Conservation (phyloP, 75 land plant genomes). For the Pseudotsuga menziesii region DNA sequence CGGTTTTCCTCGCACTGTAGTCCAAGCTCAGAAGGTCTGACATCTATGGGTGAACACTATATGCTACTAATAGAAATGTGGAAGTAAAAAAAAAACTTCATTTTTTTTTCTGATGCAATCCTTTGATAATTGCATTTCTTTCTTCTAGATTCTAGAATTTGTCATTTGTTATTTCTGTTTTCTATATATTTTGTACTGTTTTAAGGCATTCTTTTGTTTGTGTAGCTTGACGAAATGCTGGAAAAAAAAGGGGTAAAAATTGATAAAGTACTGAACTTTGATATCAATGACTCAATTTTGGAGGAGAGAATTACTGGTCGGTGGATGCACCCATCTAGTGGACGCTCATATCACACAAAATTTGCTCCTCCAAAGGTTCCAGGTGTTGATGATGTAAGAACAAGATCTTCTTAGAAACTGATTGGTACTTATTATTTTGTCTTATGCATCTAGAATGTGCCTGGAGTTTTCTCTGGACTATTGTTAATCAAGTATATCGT, state of each 20-base stretch:
- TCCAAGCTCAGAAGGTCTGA: conserved; percentile 88
- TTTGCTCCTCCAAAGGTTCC: conserved; percentile 91
- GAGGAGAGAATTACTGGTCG: conserved; percentile 97
- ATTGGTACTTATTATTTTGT: not conserved
- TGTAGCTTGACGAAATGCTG: conserved; percentile 89
- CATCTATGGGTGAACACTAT: not conserved
- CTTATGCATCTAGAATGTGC: not conserved
- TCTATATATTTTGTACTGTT: not conserved
- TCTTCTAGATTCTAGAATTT: not conserved
- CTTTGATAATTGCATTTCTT: not conserved
- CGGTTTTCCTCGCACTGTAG: conserved; percentile 94
- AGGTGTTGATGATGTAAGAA: conserved; percentile 90
- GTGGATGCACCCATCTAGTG: conserved; percentile 92
- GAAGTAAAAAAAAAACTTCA: not conserved
- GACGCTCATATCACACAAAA: conserved; percentile 85
- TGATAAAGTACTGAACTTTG: conserved; percentile 82
- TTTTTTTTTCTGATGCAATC: not conserved
- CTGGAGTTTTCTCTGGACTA: not conserved
- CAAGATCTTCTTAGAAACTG: not conserved
- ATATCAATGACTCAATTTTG: conserved; percentile 74
- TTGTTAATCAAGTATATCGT: not conserved
- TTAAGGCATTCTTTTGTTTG: conserved; percentile 6
- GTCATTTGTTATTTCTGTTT: not conserved
- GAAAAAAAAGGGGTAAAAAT: conserved; percentile 64
- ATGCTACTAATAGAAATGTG: not conserved